phyloP scores from a whole-genome alignment of 768 basidiomycete genomes.

The Amanita inopinata region DNA sequence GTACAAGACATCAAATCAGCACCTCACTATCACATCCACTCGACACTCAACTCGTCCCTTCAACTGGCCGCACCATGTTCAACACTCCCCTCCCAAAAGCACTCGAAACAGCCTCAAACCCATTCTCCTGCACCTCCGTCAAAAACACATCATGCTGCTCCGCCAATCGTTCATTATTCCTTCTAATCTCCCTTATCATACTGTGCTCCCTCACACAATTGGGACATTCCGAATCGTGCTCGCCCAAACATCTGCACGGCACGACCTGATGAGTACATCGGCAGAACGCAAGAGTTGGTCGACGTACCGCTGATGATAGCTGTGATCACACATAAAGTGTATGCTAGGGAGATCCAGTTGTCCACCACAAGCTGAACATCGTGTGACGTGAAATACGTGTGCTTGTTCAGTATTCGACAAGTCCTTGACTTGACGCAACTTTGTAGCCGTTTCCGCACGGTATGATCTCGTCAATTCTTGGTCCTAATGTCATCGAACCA shows the following conservation, averaged over 20 bases:
- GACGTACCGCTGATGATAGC: slow-evolving; percentile 84
- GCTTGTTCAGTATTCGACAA: slow-evolving; percentile 73
- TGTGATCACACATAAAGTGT: slow-evolving; percentile 98
- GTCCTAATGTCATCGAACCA: slow-evolving; percentile 43
- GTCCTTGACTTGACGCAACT: slow-evolving; percentile 73
- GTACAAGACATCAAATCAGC: not conserved
- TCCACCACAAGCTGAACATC: slow-evolving; percentile 83
- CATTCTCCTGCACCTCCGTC: slow-evolving; percentile 62
- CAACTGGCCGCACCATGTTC: slow-evolving; percentile 30
- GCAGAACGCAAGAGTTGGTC: not conserved
- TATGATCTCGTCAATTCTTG: slow-evolving; percentile 82
- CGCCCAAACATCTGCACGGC: slow-evolving; percentile 65
- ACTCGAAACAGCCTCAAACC: slow-evolving; percentile 61
- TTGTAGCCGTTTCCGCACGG: slow-evolving; percentile 70
- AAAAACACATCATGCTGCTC: slow-evolving; percentile 78
- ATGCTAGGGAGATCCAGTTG: slow-evolving; percentile 88
- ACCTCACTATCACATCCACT: too few species aligned
- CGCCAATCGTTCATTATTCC: slow-evolving; percentile 76
- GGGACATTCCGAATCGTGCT: slow-evolving; percentile 86
- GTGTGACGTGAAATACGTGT: slow-evolving; percentile 87
- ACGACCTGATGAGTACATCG: not conserved
- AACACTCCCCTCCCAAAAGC: slow-evolving; percentile 65
- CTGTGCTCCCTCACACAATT: slow-evolving; percentile 81
- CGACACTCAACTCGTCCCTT: slow-evolving; percentile 15
- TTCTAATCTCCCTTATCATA: slow-evolving; percentile 81